Conservation (phyloP, 345 rosid species). For the Anastatica hierochuntica region DNA sequence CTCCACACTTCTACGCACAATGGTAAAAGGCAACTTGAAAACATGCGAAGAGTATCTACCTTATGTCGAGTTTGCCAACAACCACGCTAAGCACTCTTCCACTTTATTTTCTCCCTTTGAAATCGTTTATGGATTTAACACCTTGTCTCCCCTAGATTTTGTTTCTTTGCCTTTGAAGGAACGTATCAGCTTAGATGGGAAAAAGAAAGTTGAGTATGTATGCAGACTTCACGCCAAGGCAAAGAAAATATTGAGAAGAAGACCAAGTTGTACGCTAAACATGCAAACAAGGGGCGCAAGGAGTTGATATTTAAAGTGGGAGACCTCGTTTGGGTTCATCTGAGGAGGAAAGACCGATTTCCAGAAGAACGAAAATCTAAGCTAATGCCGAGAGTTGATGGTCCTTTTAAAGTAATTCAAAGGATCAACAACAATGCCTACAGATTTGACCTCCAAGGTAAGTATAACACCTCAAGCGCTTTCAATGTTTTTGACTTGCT, state of each 20-base stretch:
- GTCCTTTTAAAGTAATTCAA: background rate
- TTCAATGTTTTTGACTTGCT: background rate
- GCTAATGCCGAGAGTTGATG: background rate
- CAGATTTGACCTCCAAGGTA: background rate
- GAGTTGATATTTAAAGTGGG: background rate
- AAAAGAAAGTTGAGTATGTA: no score
- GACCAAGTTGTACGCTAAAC: background rate
- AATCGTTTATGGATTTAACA: background rate
- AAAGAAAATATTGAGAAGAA: background rate
- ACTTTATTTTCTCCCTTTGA: background rate
- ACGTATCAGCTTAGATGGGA: background rate
- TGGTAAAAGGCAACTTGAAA: background rate
- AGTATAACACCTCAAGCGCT: background rate
- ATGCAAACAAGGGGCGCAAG: background rate
- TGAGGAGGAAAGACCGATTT: background rate
- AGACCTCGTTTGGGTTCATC: background rate
- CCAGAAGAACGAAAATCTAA: background rate
- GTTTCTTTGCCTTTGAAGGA: background rate
- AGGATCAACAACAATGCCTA: background rate
- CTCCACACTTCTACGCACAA: background rate
- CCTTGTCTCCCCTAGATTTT: background rate
- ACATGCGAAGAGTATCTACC: background rate
- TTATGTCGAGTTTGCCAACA: background rate
- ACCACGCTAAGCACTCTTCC: background rate
- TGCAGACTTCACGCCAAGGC: background rate